Evolutionary conservation across 1,284 basidiomycete species (phyloP), one percentile per base, ranked within the genome.

Genomic region (Puccinia hordei): DNA sequence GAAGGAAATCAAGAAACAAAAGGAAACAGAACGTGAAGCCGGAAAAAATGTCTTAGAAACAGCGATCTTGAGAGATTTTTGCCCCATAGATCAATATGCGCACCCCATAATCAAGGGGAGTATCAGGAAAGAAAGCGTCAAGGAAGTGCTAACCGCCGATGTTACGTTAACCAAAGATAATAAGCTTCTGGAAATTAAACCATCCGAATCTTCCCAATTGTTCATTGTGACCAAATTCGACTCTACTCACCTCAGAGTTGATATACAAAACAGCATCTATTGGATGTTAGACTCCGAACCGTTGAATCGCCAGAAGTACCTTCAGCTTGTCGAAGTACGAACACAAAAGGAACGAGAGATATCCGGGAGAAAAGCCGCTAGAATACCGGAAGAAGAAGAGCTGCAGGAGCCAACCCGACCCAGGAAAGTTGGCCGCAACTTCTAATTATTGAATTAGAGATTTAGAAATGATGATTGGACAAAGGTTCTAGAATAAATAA

Each of bases 51-150:
- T 33, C 33, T 2, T 33, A 61, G 30, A 41, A 4, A 44, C 38
- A 19, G 44, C 41, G 27, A 10, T 44, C 13, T 27, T 49, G 10
- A 6, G 66, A 30, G 66, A 69, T 19, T 49, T 49, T n/a, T 69
- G 66, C 17, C 49, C 66, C 44, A 53, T 69, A 22, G 66, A 69
- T 27, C 66, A 49, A 5, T 69, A 49, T 38, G 66, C 41, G 6
- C 44, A 69, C 13, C 4, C 30, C 13, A 33, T 69, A 10, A 27
- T 69, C 27, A 53, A 69, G 24, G 44, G 19, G 17, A 33, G 27
- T n/a, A 24, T 27, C 15, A 13, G 44, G 12, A 27, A 69, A 49
- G 17, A 69, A 53, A 27, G 44, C 27, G 66, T 69, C 30, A 22
- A 27, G 15, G 44, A 69, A 49, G 66, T 69, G 38, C 1, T 63